Evolutionary conservation across 345 rosid genomes (phyloP), one percentile per base, ranked within the genome.

Genomic region (Dipteronia dyeriana): DNA sequence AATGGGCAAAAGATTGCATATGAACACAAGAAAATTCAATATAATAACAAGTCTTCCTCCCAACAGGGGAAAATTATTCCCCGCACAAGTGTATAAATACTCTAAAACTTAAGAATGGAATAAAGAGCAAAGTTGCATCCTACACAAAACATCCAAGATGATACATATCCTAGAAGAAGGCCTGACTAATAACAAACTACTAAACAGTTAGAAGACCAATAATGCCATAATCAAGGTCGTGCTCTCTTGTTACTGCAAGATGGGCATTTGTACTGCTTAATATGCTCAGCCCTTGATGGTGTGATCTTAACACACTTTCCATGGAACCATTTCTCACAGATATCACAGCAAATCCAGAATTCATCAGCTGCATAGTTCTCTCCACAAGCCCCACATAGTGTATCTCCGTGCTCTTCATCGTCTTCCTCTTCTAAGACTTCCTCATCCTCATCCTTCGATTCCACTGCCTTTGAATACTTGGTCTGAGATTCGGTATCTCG

Each of bases 201-300:
- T 70, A 81, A 74, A 86, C 82, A 86, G 84, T 85, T 84, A 86
- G 89, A 82, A 84, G 81, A 82, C 86, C 82, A 78, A 63, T 67
- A 70, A 82, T 71, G 78, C 84, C 79, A 84, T 80, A 78, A 78
- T 88, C 87, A 88, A 26, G 89, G 79, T 14, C 97, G 90, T 22
- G 87, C 88, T 79, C 96, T 91, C 88, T 94, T 94, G 89, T 91
- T 94, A 89, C 94, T 89, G 91, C 98, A 94, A 61, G 96, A 85
- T 11, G 98, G 98, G 82, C 97, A 94, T 81, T 94, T 94, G 84
- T 92, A 94, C 79, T 90, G 96, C 90, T 92, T 92, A 66, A 94
- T 91, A 80, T 92, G 97, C 80, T 92, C 98, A 23, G 98, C 98
- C 78, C 90, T 89, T 3, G 96, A 94, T 25, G 97, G 98, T 45